Evolutionary conservation across 2,329 filamentous ascomycete species (phyloP).

Genomic region (Apiospora sp.): DNA sequence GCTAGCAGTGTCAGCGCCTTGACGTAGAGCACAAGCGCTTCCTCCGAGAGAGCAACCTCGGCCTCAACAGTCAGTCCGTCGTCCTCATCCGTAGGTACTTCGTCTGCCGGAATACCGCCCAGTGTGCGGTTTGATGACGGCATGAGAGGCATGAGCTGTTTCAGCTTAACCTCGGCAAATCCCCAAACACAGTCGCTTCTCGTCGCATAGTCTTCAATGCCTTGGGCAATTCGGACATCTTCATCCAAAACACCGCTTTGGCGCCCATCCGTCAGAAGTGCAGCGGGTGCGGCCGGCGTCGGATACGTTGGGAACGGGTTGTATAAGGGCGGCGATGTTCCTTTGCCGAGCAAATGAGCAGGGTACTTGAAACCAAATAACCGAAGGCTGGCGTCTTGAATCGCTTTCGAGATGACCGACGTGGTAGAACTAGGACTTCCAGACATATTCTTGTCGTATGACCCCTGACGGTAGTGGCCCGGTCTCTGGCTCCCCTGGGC

Average conservation of each 20-base stretch:
- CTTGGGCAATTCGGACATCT: slow-evolving; percentile 78
- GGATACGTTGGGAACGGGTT: slow-evolving; percentile 88
- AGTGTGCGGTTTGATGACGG: slow-evolving; percentile 79
- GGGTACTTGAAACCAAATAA: slow-evolving; percentile 76
- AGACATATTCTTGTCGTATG: slow-evolving; percentile 80
- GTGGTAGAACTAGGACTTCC: slow-evolving; percentile 76
- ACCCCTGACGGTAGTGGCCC: slow-evolving; percentile 78
- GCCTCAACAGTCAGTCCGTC: slow-evolving; percentile 86
- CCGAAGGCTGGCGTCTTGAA: slow-evolving; percentile 87
- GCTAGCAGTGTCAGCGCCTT: slow-evolving; percentile 90
- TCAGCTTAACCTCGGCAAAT: slow-evolving; percentile 98
- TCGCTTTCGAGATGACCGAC: slow-evolving; percentile 91
- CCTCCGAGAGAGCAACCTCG: slow-evolving; percentile 86
- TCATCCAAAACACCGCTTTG: slow-evolving; percentile 73
- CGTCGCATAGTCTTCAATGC: slow-evolving; percentile 90
- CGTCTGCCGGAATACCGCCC: slow-evolving; percentile 66
- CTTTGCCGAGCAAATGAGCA: slow-evolving; percentile 66
- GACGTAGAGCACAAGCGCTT: slow-evolving; percentile 94
- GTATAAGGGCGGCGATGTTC: slow-evolving; percentile 78
- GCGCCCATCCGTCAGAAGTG: slow-evolving; percentile 73
- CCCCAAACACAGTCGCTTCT: slow-evolving; percentile 96
- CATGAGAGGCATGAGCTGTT: slow-evolving; percentile 89
- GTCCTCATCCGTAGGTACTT: slow-evolving; percentile 63
- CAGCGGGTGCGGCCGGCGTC: slow-evolving; percentile 65
- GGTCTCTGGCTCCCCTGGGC: slow-evolving; percentile 69